A percentile compares a stretch with the other conserved stretches of the same genome.
Conservation (phyloP, 2,329 filamentous ascomycete genomes). For the Hymenoscyphus salicellus region DNA sequence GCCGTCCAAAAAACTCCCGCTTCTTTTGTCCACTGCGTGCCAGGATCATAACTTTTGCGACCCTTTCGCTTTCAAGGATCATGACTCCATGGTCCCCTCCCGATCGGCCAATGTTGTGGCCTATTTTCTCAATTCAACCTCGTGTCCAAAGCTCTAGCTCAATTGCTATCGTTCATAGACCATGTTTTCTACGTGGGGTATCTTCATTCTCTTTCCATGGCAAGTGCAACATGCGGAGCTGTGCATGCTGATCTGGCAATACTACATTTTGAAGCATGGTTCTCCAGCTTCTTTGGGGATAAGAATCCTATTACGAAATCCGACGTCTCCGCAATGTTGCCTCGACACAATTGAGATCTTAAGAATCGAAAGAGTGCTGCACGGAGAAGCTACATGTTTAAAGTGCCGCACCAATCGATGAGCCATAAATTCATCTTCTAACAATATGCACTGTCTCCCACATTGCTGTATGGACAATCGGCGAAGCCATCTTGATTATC, state of each 20-base stretch:
- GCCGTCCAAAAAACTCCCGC: not conserved
- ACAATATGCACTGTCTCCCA: slow-evolving; percentile 9
- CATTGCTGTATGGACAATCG: slow-evolving; percentile 4
- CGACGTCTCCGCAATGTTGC: not conserved
- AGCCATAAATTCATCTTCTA: slow-evolving; percentile 7
- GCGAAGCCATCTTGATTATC: slow-evolving; percentile 12
- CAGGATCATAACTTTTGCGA: not conserved
- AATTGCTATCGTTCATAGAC: slow-evolving; percentile 1
- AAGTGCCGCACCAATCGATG: not conserved
- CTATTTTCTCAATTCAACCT: not conserved
- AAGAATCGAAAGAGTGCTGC: slow-evolving; percentile 3
- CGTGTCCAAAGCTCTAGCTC: not conserved
- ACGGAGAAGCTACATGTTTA: not conserved
- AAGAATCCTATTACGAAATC: not conserved
- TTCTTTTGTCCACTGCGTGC: not conserved
- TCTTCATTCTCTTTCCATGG: slow-evolving; percentile 3
- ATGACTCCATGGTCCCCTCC: not conserved
- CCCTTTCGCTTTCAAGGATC: not conserved
- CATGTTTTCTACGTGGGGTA: slow-evolving; percentile 4
- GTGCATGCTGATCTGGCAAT: not conserved
- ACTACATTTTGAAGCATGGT: not conserved
- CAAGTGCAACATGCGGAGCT: slow-evolving; percentile 5
- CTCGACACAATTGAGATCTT: not conserved
- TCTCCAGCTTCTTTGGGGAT: not conserved
- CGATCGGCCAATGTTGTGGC: not conserved